Evolutionary conservation across 2,329 filamentous ascomycete species (phyloP).

Genomic region (Trichoderma atroviride): DNA sequence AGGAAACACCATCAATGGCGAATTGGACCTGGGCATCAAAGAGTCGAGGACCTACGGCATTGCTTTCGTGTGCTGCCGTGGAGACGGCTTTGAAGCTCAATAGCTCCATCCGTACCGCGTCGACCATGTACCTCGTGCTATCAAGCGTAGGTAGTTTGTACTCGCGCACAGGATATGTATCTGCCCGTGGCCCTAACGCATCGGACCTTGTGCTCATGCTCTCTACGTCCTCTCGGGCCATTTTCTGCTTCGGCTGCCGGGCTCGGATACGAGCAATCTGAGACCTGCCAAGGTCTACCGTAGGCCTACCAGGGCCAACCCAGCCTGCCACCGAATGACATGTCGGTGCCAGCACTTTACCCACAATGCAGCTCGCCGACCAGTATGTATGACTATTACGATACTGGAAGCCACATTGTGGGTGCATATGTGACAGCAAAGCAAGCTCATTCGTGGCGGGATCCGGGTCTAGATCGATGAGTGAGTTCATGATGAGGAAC

Average conservation of each 20-base stretch:
- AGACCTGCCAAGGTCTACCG: slow-evolving; percentile 65
- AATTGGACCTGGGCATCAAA: slow-evolving; percentile 66
- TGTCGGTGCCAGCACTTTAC: slow-evolving; percentile 73
- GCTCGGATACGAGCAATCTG: slow-evolving; percentile 72
- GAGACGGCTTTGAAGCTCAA: slow-evolving; percentile 58
- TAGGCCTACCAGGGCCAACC: slow-evolving; percentile 72
- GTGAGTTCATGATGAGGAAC: slow-evolving; percentile 76
- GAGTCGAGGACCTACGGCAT: slow-evolving; percentile 45
- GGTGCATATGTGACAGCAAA: slow-evolving; percentile 68
- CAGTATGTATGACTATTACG: slow-evolving; percentile 75
- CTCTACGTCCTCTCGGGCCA: slow-evolving; percentile 62
- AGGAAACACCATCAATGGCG: slow-evolving; percentile 64
- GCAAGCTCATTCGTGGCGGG: slow-evolving; percentile 66
- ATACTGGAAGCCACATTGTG: slow-evolving; percentile 75
- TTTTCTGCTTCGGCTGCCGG: slow-evolving; percentile 56
- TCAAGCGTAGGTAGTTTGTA: slow-evolving; percentile 65
- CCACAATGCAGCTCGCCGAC: slow-evolving; percentile 71
- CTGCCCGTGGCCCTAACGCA: slow-evolving; percentile 65
- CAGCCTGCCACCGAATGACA: slow-evolving; percentile 72
- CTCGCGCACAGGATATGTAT: slow-evolving; percentile 66
- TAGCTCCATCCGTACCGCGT: slow-evolving; percentile 71
- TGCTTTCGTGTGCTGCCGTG: slow-evolving; percentile 31
- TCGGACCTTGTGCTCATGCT: slow-evolving; percentile 70
- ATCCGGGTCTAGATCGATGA: slow-evolving; percentile 75
- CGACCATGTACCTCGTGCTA: slow-evolving; percentile 58